These are phyloP conservation scores for Omphalea diandra DNA, from an alignment of 441 rosid species.

Conservation along the genomic window DNA sequence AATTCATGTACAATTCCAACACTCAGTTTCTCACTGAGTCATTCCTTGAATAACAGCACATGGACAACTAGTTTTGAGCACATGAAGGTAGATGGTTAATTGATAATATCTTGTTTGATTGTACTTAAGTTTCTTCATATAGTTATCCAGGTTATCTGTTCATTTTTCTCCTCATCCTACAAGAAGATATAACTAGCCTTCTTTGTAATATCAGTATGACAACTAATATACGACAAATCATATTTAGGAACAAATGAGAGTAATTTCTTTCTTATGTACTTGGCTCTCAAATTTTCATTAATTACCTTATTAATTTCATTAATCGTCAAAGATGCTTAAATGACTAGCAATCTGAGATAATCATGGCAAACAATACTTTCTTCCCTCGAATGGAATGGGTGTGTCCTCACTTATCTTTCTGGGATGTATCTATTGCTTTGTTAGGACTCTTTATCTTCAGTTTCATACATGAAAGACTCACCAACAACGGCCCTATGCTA, in stretches of 20 bases:
- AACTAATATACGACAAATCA: background rate
- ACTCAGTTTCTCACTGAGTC: no score
- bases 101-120: no score
- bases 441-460: constrained; percentile 47
- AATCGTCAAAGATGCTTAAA: background rate
- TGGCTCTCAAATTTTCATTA: background rate
- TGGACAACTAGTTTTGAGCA: no score
- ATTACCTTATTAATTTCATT: background rate
- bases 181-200: background rate
- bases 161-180: constrained; percentile 3
- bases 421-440: constrained; percentile 45
- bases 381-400: constrained; percentile 29
- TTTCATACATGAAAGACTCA: constrained; percentile 46
- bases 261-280: background rate
- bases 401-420: constrained; percentile 30
- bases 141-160: background rate
- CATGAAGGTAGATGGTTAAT: background rate
- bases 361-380: constrained; percentile 14
- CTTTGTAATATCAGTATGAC: constrained; percentile 14
- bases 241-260: background rate
- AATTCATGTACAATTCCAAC: no score
- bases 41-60: no score
- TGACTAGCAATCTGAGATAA: background rate
- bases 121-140: background rate
- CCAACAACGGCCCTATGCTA: constrained; percentile 54